Base-by-base conservation (phyloP, 2,329 filamentous ascomycete genomes). In the Fusarium foetens region DNA sequence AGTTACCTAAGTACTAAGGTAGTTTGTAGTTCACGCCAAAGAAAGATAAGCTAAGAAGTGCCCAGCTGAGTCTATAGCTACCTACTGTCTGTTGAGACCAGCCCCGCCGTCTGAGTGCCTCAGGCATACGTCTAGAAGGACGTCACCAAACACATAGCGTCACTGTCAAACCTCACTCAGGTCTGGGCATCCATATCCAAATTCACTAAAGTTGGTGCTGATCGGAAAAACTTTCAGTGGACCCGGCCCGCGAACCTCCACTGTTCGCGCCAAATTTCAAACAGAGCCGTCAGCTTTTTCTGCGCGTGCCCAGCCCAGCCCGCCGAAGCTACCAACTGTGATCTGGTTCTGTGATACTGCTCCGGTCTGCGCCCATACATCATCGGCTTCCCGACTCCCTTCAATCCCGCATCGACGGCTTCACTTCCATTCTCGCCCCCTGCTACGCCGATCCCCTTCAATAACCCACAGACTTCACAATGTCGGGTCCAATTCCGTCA, bases 401-500 rank as follows among this genome's bases (percentile, higher is more conserved):
- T 68, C 70, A 71, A 71, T 66, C 63, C 74, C 73, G 71, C 75
- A 72, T 64, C 75, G 69, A 75, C 73, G 72, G 72, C 72, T 64
- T 77, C 75, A 68, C 71, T 77, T 72, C 58, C 63, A 75, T 64
- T 70, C 71, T 75, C 72, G 57, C 57, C 70, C 58, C 51, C 60
- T 59, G 41, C 63, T 51, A 36, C 52, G 68, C 42, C 73, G 72
- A 58, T 61, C 76, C 66, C 59, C 61, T 70, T 67, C 36, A 70
- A 77, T 76, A 66, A 70, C 68, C 63, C 59, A 75, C 72, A 69
- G 65, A 66, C 72, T 72, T 71, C 74, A 74, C 57, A 75, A 86
- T 85, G 83, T 81, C 84, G 66, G 83, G 83, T 80, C 83, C 86
- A 73, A 83, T 83, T 71, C 84, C 85, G 53, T 84, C 86, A 73